Evolutionary conservation across 345 rosid genomes (phyloP).

Genomic region (Gossypium mustelinum): DNA sequence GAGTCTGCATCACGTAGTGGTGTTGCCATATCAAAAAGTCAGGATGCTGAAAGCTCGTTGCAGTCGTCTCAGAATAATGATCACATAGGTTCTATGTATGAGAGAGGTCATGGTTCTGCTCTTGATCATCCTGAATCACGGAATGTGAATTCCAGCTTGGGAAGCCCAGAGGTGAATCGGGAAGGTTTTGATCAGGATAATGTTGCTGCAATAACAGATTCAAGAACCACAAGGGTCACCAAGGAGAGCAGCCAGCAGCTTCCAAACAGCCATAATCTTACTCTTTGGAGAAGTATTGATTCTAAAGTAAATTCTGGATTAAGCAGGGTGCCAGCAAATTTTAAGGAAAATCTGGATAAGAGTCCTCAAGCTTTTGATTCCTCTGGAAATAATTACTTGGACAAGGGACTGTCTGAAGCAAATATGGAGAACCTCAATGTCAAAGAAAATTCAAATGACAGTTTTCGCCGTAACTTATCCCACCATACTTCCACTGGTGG

Average conservation of each 20-base stretch:
- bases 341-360: conserved; percentile 28
- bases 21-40: conserved; percentile 27
- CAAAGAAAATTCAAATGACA: conserved; percentile 34
- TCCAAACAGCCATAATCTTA: conserved; percentile 30
- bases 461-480: conserved; percentile 30
- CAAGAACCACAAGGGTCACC: conserved; percentile 28
- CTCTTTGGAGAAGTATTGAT: conserved; percentile 45
- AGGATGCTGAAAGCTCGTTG: conserved; percentile 30
- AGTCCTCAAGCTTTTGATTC: conserved; percentile 44
- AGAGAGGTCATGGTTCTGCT: conserved; percentile 29
- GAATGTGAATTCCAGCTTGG: conserved; percentile 30
- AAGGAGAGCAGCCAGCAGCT: conserved; percentile 35
- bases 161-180: conserved; percentile 31
- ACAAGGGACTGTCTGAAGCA: conserved; percentile 27
- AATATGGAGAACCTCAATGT: conserved; percentile 28
- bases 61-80: conserved; percentile 28
- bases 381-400: conserved; percentile 38
- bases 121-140: conserved; percentile 30
- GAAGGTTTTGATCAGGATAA: conserved; percentile 36
- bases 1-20: conserved; percentile 28
- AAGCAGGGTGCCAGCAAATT: conserved; percentile 25
- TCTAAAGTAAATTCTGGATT: conserved; percentile 31
- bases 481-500: conserved; percentile 28
- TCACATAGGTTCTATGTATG: conserved; percentile 21
- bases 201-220: conserved; percentile 29